phyloP scores from a whole-genome alignment of 1,139 yeast species.

The Kurtzmaniella quercitrusa region DNA sequence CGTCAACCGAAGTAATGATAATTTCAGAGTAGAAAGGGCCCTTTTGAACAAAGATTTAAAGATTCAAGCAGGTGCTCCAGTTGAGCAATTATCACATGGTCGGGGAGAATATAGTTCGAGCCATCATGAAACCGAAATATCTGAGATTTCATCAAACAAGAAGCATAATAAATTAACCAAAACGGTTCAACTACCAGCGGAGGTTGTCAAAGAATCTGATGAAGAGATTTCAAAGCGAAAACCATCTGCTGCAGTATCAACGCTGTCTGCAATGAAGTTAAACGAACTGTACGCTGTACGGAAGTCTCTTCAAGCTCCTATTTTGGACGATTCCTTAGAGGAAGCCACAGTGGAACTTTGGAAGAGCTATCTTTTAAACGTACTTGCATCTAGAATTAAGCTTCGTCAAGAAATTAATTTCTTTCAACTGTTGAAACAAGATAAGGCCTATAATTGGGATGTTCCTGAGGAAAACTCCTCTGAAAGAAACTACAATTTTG shows the following conservation, averaged over 20 bases:
- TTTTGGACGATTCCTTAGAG: slow-evolving; percentile 5
- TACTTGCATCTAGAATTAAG: slow-evolving; percentile 36
- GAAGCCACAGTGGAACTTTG: slow-evolving; percentile 27
- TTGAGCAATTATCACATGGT: slow-evolving; percentile 9
- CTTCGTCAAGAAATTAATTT: slow-evolving; percentile 40
- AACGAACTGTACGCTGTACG: slow-evolving; percentile 15
- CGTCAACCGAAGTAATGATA: not conserved
- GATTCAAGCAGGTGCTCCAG: slow-evolving; percentile 26
- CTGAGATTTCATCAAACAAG: too few relatives aligned
- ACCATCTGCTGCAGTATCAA: not conserved
- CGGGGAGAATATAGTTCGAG: not conserved
- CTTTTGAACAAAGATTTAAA: slow-evolving; percentile 22
- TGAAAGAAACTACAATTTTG: slow-evolving; percentile 1
- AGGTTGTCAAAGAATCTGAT: not conserved
- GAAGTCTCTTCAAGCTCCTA: slow-evolving; percentile 4
- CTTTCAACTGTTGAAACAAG: slow-evolving; percentile 28
- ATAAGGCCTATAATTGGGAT: slow-evolving; percentile 6
- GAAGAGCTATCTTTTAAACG: slow-evolving; percentile 34
- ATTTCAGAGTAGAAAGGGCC: slow-evolving; percentile 14
- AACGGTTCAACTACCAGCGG: not conserved
- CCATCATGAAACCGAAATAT: not conserved
- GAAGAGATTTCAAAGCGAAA: not conserved
- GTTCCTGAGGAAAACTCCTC: not conserved
- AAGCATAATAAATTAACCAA: too few relatives aligned
- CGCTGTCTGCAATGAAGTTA: slow-evolving; percentile 9